Base-by-base conservation (phyloP, 768 basidiomycete genomes). In the Xanthoconium purpureum region DNA sequence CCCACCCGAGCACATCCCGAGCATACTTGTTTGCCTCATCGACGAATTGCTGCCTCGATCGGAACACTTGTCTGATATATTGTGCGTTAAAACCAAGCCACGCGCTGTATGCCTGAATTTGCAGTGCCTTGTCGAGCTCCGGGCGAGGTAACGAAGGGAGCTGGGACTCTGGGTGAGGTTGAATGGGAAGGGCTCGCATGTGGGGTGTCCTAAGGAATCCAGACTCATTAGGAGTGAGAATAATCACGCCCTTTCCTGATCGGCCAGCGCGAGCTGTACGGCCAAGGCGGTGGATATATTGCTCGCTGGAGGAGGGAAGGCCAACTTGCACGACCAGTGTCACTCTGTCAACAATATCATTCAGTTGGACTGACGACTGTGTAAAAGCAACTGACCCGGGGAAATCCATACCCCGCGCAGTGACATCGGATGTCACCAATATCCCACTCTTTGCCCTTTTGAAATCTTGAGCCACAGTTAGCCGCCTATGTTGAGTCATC, bases 261-360 rank as follows among this genome's bases (percentile, higher is more conserved):
- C 82, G 74, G 6, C 88, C 89, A 0, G 89, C 89, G 43, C 89
- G 82, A 12, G 88, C 89, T 17, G 88, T 91, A 46, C 88, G 81
- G 14, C 89, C 89, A 8, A 91, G 84, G 20, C 89, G 81, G 63
- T 90, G 89, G 53, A 91, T 84, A 70, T 91, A 90, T 66, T 89
- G 88, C 63, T 89, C 89, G 28, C 83, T 77, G 53, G 84, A 80
- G 0, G 82, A 79, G 13, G 89, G 88, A 59, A 89, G 78, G 56
- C 84, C 85, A 53, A 84, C 68, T 65, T 88, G 85, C 8, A 85
- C 62, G 44, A 88, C 80, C 1, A 80, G 74, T 0, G 84, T 83
- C 8, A 88, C 83, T 17, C 81, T 81, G 60, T 29, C 49, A 35
- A 48, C 15, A 28, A 13, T 3, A 36, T 45, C 33, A 12, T 28